Evolutionary conservation across 371 early-diverging fungal species (phyloP).

Genomic region (Rhizomucor miehei): DNA sequence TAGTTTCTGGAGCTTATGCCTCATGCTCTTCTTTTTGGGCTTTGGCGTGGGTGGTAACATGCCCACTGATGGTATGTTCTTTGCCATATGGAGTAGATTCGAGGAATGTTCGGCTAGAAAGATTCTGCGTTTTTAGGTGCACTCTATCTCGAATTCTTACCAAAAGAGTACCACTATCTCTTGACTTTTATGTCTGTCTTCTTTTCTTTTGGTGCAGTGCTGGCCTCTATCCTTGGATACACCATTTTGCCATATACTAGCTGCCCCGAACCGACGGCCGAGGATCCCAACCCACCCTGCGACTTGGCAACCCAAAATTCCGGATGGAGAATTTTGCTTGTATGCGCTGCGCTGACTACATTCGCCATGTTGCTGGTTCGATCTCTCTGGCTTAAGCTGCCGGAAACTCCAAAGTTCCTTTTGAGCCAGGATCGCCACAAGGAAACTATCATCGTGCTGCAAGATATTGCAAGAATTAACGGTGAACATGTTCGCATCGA

Average conservation of each 20-base stretch:
- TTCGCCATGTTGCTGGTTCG: conserved; percentile 70
- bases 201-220: conserved; percentile 82
- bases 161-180: conserved; percentile 72
- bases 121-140: conserved; percentile 51
- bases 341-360: conserved; percentile 55
- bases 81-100: background rate
- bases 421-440: conserved; percentile 60
- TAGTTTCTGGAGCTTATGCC: conserved; percentile 61
- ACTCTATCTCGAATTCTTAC: conserved; percentile 81
- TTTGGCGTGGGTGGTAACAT: conserved; percentile 89
- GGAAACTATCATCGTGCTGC: conserved; percentile 74
- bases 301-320: conserved; percentile 58
- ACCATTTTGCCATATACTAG: conserved; percentile 63
- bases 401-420: conserved; percentile 82
- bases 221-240: conserved; percentile 67
- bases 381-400: conserved; percentile 61
- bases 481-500: conserved; percentile 40
- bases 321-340: conserved; percentile 78
- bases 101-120: background rate
- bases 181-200: conserved; percentile 84
- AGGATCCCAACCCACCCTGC: conserved; percentile 32
- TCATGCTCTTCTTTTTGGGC: conserved; percentile 66
- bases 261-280: conserved; percentile 51
- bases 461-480: conserved; percentile 73
- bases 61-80: conserved; percentile 73